A percentile compares a stretch with the other conserved stretches of the same genome.
Evolutionary conservation across 2,329 filamentous ascomycete species (phyloP).

Genomic region (Diaporthe eres): DNA sequence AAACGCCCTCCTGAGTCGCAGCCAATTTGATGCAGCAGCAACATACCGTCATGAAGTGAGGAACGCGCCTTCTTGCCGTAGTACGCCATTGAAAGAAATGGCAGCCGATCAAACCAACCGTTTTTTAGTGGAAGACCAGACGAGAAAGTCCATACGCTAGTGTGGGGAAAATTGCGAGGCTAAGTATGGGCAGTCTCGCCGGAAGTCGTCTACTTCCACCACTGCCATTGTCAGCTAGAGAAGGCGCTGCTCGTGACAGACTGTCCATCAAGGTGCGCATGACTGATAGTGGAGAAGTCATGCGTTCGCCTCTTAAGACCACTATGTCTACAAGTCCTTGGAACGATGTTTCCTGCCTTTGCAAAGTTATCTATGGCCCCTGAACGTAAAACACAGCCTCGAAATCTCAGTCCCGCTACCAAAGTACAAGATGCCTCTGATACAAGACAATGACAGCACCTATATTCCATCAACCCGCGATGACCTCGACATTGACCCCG

Average conservation of each 20-base stretch:
- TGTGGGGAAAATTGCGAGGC: background rate
- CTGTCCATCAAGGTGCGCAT: constrained; percentile 14
- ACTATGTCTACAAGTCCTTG: background rate
- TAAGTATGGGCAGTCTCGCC: background rate
- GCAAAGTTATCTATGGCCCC: no score
- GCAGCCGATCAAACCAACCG: fast-evolving
- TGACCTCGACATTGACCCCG: constrained; percentile 40
- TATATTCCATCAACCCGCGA: background rate
- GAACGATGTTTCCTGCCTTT: no score
- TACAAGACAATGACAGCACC: background rate
- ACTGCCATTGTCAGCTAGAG: no score
- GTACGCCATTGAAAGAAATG: fast-evolving
- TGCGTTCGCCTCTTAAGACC: background rate
- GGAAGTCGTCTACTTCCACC: background rate
- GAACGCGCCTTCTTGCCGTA: background rate
- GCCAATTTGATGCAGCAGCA: background rate
- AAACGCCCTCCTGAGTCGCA: background rate
- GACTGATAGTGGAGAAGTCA: background rate
- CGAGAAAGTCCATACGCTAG: background rate
- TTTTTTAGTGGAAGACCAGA: background rate
- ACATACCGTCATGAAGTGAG: background rate
- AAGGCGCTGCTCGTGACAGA: background rate
- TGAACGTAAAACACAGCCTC: background rate
- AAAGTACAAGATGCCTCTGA: background rate
- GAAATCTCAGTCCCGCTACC: background rate